Conservation (phyloP, 2,329 filamentous ascomycete genomes). For the Verticillium tricorpus region DNA sequence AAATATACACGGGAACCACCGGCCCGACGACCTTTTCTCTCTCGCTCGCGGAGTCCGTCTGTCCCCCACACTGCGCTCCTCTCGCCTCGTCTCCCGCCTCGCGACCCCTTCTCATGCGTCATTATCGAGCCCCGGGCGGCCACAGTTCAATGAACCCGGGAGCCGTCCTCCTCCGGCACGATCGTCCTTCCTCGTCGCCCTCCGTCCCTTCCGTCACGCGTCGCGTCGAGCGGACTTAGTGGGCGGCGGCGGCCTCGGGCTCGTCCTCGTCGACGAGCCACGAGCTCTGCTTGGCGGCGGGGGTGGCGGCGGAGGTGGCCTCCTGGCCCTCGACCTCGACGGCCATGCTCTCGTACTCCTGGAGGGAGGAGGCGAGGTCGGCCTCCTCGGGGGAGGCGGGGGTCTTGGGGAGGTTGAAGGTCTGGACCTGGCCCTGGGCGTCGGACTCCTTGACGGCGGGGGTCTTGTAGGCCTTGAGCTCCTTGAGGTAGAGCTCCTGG, state of each 20-base stretch:
- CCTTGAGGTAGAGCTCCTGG: slow-evolving; percentile 94
- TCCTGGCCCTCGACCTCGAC: slow-evolving; percentile 93
- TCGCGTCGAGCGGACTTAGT: slow-evolving; percentile 33
- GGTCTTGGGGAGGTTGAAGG: slow-evolving; percentile 74
- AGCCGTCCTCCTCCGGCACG: background rate
- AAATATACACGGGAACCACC: slow-evolving; percentile 3
- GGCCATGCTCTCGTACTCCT: slow-evolving; percentile 89
- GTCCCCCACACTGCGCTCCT: background rate
- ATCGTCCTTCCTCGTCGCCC: background rate
- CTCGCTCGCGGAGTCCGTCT: background rate
- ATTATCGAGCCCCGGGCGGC: background rate
- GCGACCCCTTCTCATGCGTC: background rate
- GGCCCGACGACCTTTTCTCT: slow-evolving; percentile 1
- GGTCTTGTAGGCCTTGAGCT: slow-evolving; percentile 93
- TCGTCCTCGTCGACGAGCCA: slow-evolving; percentile 81
- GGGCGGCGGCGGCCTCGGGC: slow-evolving; percentile 31
- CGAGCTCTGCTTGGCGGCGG: slow-evolving; percentile 30
- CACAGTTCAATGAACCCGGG: background rate
- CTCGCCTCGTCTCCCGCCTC: background rate
- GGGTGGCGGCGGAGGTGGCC: slow-evolving; percentile 51
- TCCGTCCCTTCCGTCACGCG: background rate
- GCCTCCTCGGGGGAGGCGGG: slow-evolving; percentile 89
- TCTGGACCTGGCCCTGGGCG: slow-evolving; percentile 85
- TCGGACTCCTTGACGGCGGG: slow-evolving; percentile 79
- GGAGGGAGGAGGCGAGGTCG: slow-evolving; percentile 85